Conservation (phyloP, 306 rosid genomes). For the Fagus sylvatica region DNA sequence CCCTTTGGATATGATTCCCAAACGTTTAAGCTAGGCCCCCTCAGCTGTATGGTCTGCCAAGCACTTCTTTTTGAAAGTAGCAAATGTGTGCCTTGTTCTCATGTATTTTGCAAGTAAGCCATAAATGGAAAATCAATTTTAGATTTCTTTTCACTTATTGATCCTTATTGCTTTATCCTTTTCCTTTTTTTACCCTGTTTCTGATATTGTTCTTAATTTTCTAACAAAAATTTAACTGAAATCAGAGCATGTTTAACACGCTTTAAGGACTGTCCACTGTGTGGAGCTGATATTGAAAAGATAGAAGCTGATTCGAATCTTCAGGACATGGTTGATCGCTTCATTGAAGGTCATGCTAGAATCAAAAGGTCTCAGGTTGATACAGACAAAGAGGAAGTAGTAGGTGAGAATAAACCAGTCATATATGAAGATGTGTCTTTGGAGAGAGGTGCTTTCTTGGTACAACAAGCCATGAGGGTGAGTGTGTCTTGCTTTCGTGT, state of each 20-base stretch:
- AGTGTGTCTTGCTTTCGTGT: conserved; percentile 19
- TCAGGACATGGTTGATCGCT: conserved; percentile 81
- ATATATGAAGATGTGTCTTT: conserved; percentile 89
- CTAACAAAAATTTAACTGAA: background rate
- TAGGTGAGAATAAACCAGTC: conserved; percentile 54
- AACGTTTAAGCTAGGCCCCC: conserved; percentile 88
- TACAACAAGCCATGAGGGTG: conserved; percentile 99
- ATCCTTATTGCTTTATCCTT: background rate
- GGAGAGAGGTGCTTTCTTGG: conserved; percentile 96
- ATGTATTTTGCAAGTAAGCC: conserved; percentile 74
- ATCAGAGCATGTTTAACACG: conserved; percentile 76
- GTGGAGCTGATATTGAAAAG: conserved; percentile 90
- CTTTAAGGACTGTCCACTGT: conserved; percentile 84
- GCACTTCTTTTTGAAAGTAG: conserved; percentile 52
- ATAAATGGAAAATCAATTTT: background rate
- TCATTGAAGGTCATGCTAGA: conserved; percentile 98
- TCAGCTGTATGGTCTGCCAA: conserved; percentile 83
- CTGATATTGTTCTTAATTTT: conserved; percentile 8
- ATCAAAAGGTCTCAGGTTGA: conserved; percentile 69
- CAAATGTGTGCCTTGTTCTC: conserved; percentile 85
- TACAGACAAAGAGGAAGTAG: conserved; percentile 52
- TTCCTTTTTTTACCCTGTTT: conserved; percentile 7
- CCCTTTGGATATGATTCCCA: conserved; percentile 85
- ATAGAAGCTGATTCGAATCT: conserved; percentile 70
- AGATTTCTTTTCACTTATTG: background rate